phyloP scores from a whole-genome alignment of 495 filamentous ascomycete genomes.

The Penicillium paxilli region DNA sequence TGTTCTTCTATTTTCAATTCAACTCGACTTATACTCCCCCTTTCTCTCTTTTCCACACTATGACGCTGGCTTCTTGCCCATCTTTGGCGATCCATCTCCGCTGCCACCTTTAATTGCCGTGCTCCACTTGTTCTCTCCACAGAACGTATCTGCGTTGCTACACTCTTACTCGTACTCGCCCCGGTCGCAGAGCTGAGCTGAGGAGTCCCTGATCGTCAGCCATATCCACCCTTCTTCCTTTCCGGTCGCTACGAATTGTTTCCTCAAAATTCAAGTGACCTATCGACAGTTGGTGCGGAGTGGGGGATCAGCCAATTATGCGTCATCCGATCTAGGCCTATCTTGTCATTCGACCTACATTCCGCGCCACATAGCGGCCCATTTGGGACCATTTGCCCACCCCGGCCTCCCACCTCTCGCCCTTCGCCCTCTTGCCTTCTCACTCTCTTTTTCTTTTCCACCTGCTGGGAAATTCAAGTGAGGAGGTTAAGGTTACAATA shows the following conservation, averaged over 20 bases:
- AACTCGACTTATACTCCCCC: background rate
- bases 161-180: background rate
- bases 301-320: conserved; percentile 30
- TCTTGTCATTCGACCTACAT: conserved; percentile 21
- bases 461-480: background rate
- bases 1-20: too few species aligned
- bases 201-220: conserved; percentile 1
- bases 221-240: conserved; percentile 1
- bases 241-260: background rate
- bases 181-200: conserved; percentile 19
- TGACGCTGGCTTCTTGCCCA: background rate
- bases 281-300: conserved; percentile 6
- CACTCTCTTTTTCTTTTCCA: background rate
- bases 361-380: conserved; percentile 21
- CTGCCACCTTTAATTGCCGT: background rate
- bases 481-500: conserved; percentile 29
- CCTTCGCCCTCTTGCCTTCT: background rate
- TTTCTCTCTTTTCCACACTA: background rate
- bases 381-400: background rate
- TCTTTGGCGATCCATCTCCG: background rate
- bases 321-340: conserved; percentile 26
- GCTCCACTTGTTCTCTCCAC: background rate
- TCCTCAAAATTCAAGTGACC: too few species aligned
- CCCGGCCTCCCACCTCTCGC: too few species aligned
- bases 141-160: too few species aligned